Percentiles rank a stretch among this genome's conserved stretches.
Conservation (phyloP, 176 grass and related monocot species). For the Ananas comosus region DNA sequence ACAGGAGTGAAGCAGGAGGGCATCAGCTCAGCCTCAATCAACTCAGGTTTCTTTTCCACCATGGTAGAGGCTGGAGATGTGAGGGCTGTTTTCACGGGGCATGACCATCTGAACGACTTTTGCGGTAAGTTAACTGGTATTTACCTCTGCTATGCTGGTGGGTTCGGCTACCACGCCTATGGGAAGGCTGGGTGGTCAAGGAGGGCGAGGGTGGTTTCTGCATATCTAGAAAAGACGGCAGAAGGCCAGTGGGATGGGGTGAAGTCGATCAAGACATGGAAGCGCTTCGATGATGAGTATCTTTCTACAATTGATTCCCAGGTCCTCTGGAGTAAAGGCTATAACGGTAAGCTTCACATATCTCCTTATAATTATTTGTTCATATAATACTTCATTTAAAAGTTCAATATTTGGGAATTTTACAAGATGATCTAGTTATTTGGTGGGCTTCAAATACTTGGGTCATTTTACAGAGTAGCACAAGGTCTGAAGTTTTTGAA, state of each 20-base stretch:
- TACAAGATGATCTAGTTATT: neutral
- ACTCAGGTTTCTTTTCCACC: slow-evolving; percentile 85
- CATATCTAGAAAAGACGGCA: slow-evolving; percentile 52
- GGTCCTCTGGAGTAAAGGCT: slow-evolving; percentile 74
- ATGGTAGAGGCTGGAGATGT: slow-evolving; percentile 89
- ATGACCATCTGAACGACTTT: slow-evolving; percentile 91
- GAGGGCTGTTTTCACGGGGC: slow-evolving; percentile 68
- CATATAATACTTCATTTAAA: too few species aligned
- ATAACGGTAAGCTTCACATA: slow-evolving; percentile 39
- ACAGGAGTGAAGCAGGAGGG: slow-evolving; percentile 81
- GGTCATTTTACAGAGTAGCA: too few species aligned
- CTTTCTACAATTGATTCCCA: slow-evolving; percentile 76
- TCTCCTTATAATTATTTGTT: too few species aligned
- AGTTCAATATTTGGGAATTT: neutral
- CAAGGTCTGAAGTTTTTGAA: too few species aligned
- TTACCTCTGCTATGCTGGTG: slow-evolving; percentile 82
- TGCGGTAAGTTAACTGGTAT: slow-evolving; percentile 66
- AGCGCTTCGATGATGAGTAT: slow-evolving; percentile 67
- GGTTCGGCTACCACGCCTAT: slow-evolving; percentile 96
- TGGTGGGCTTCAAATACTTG: too few species aligned
- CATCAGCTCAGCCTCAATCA: slow-evolving; percentile 76
- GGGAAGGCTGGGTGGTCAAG: slow-evolving; percentile 91
- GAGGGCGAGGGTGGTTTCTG: slow-evolving; percentile 82
- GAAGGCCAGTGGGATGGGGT: slow-evolving; percentile 59
- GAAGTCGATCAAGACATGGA: slow-evolving; percentile 97